Evolutionary conservation across 2,329 filamentous ascomycete species (phyloP), one percentile per base, ranked within the genome.

Genomic region (Dactylellina cionopaga): DNA sequence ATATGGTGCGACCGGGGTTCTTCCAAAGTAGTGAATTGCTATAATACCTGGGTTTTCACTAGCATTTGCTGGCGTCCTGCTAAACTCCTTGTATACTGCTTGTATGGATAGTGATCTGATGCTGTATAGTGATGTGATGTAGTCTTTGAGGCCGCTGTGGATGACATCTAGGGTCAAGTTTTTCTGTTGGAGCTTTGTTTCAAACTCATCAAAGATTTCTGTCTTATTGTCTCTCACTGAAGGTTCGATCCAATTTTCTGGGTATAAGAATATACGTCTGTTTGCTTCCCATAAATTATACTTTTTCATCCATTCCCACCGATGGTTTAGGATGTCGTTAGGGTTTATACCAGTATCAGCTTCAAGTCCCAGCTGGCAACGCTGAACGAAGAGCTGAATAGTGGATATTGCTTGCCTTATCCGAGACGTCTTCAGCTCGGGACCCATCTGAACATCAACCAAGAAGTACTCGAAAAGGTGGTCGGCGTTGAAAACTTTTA

Each of bases 201-300:
- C 78, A 1, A 80, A 52, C 13, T 65, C 66, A 10, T 56, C 27
- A 55, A 76, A 80, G 10, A 76, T 4, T 7, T 69, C 35, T 5
- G 60, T 76, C 58, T 80, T 80, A 71, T 80, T 76, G 68, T 80
- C 79, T 11, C 79, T 75, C 2, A 80, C 70, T 0, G 65, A 43
- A 0, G 79, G 76, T 0, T 78, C 76, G 7, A 80, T 47, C 74
- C 75, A 81, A 55, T 80, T 80, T 73, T 81, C 79, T 0, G 79
- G 79, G 22, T 77, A 79, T 1, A 80, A 41, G 37, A 78, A 79
- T 1, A 80, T 66, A 62, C 79, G 75, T 0, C 77, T 62, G 58
- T 79, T 78, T 1, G 78, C 79, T 51, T 77, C 66, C 78, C 78
- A 80, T 1, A 78, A 15, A 1, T 35, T 31, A 29, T 79, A 77